These are phyloP conservation scores for Penicillium glabrum DNA, from an alignment of 2,329 filamentous ascomycete species.

Conservation along the genomic window DNA sequence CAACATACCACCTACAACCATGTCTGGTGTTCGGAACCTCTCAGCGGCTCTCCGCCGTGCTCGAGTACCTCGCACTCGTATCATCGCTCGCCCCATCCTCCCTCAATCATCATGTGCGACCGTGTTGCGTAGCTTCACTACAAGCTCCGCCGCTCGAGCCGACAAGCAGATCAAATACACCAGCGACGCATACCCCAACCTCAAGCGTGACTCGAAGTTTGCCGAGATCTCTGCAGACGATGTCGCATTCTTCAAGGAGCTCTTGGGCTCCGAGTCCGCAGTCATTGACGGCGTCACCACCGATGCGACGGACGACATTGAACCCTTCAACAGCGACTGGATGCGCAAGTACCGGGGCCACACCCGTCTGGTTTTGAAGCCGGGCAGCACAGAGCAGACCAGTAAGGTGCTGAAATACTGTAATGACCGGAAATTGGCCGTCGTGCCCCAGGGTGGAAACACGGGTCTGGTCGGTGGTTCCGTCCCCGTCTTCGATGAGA, in stretches of 20 bases:
- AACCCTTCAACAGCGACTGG: conserved; percentile 95
- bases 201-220: conserved; percentile 79
- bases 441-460: conserved; percentile 96
- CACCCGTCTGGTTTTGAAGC: conserved; percentile 81
- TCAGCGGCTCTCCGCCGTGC: conserved; percentile 33
- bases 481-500: conserved; percentile 97
- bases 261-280: conserved; percentile 77
- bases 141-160: conserved; percentile 24
- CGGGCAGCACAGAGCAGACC: conserved; percentile 79
- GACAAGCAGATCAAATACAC: conserved; percentile 66
- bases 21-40: conserved; percentile 33
- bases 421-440: conserved; percentile 86
- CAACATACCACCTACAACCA: conserved; percentile 13
- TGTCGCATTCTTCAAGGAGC: conserved; percentile 75
- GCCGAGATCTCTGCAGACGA: conserved; percentile 69
- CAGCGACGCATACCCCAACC: conserved; percentile 73
- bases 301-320: conserved; percentile 75
- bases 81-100: conserved; percentile 23
- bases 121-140: conserved; percentile 31
- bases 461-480: conserved; percentile 94
- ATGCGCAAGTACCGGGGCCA: conserved; percentile 98
- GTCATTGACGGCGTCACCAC: conserved; percentile 79
- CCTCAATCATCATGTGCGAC: conserved; percentile 17
- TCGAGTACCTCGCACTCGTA: conserved; percentile 30
- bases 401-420: conserved; percentile 92